These are phyloP conservation scores for Fraxinus velutina DNA, from an alignment of 305 asterid species.

Conservation along the genomic window DNA sequence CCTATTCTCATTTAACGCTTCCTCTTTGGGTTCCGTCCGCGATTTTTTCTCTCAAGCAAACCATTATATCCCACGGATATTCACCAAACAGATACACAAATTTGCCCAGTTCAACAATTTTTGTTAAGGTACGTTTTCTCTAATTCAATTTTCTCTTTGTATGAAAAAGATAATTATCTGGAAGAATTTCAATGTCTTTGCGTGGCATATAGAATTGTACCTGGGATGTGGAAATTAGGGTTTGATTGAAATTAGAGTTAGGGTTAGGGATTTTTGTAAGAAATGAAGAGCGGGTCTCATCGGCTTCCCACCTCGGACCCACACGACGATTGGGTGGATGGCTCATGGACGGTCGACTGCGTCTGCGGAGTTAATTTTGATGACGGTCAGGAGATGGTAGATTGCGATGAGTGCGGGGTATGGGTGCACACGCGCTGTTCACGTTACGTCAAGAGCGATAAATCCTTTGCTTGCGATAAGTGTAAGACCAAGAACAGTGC, in stretches of 20 bases:
- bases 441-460: conserved; percentile 78
- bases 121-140: conserved; percentile 28
- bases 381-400: conserved; percentile 99
- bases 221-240: conserved; percentile 38
- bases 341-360: conserved; percentile 97
- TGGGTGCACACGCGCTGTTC: conserved; percentile 99
- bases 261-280: conserved; percentile 33
- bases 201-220: conserved; percentile 6
- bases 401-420: conserved; percentile 96
- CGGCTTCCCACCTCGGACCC: conserved; percentile 63
- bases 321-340: conserved; percentile 89
- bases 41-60: neutral
- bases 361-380: conserved; percentile 90
- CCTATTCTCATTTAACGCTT: conserved; percentile 35
- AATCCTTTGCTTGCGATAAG: conserved; percentile 77
- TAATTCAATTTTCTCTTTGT: conserved; percentile 17
- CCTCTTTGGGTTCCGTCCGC: neutral
- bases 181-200: neutral
- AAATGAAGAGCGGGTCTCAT: conserved; percentile 84
- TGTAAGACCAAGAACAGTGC: conserved; percentile 63
- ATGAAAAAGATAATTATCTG: neutral
- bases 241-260: conserved; percentile 26
- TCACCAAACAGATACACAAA: conserved; percentile 19
- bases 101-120: conserved; percentile 21
- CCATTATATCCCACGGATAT: neutral